These are phyloP conservation scores for Solanum verrucosum DNA, from an alignment of 257 asterid species.

Conservation along the genomic window DNA sequence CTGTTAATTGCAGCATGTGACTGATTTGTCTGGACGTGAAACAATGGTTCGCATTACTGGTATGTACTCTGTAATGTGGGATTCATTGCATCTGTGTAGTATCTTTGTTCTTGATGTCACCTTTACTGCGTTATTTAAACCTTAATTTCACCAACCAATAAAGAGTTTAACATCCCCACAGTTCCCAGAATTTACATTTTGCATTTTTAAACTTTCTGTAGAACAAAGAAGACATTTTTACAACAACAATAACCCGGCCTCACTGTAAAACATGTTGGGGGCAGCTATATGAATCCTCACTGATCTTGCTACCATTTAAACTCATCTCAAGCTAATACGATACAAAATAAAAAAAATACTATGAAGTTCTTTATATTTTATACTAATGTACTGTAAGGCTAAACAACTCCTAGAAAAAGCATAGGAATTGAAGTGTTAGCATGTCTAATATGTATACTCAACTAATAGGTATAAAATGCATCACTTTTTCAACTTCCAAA, in stretches of 20 bases:
- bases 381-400: not conserved
- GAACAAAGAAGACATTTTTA: not conserved
- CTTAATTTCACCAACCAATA: not conserved
- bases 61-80: not conserved
- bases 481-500: not conserved
- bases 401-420: not conserved
- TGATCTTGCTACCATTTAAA: not conserved
- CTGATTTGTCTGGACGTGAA: conserved; percentile 87
- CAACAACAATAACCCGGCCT: not conserved
- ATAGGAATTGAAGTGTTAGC: not conserved
- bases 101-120: not conserved
- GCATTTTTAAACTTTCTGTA: not conserved
- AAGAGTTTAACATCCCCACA: not conserved
- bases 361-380: not conserved
- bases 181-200: not conserved
- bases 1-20: conserved; percentile 59
- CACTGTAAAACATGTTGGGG: not conserved
- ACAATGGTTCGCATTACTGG: conserved; percentile 91
- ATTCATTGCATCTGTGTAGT: not conserved
- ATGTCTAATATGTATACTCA: not conserved
- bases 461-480: not conserved
- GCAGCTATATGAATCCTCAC: not conserved
- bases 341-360: not conserved
- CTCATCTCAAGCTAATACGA: not conserved
- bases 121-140: not conserved